Base-by-base conservation (phyloP, 495 filamentous ascomycete genomes). In the Usnea hakonensis region DNA sequence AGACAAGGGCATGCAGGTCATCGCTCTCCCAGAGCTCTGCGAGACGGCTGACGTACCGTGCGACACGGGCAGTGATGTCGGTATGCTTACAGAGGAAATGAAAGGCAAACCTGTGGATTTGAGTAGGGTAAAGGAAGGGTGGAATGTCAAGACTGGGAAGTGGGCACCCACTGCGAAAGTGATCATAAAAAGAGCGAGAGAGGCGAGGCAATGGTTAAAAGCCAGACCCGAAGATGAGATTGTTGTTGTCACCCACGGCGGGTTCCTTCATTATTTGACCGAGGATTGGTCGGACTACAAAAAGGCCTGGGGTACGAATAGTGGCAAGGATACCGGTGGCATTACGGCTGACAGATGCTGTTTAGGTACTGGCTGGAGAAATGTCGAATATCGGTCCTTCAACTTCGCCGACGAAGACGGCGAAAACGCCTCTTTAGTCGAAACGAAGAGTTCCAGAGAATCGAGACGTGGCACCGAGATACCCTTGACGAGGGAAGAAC, bases 361-460 rank as follows among this genome's bases (percentile, higher is more conserved):
- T 28, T n/a, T 28, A 79, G 87, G 90, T 35, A 95, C 91, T 0
- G 90, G 89, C 21, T 96, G 92, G 92, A 65, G 66, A 13, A 96
- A 97, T 73, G 87, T 87, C 14, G 91, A 96, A 74, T 89, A 80
- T 69, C 85, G 92, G 55, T 85, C 83, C 10, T 97, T 87, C 72
- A 73, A 73, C 36, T 95, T 95, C 75, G 75, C 73, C 6, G 79
- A 85, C 30, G 74, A 74, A 26, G 58, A 55, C 43, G 75, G 77
- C 54, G 82, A 86, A 57, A 81, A 83, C 56, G 81, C 85, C 19
- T 82, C 83, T 9, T 72, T 87, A 36, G 67, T 88, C 13, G 85
- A 87, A 74, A 85, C 81, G 35, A 63, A 76, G 62, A 84, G 88
- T 70, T 87, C 84, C 13, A 75, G 78, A 50, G 68, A 74, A 57